A percentile compares a stretch with the other conserved stretches of the same genome.
Evolutionary conservation across 1,284 basidiomycete species (phyloP).

Genomic region (Rhodofomes roseus): DNA sequence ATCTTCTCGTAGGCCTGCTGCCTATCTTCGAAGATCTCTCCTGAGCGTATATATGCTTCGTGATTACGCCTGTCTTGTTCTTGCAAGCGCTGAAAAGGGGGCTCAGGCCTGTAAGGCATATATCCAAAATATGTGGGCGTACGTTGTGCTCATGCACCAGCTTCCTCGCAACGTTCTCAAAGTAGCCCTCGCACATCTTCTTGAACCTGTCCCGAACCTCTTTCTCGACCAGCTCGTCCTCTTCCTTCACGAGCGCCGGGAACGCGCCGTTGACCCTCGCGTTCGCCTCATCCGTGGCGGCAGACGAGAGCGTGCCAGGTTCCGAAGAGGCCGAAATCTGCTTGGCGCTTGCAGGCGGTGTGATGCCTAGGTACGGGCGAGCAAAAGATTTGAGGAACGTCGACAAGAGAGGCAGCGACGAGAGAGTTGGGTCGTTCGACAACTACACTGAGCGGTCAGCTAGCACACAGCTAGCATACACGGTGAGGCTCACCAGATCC

Average conservation of each 20-base stretch:
- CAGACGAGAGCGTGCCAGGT: slow-evolving; percentile 48
- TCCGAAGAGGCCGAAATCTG: slow-evolving; percentile 53
- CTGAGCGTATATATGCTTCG: slow-evolving; percentile 50
- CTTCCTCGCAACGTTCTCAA: slow-evolving; percentile 88
- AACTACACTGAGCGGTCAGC: slow-evolving; percentile 45
- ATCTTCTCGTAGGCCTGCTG: slow-evolving; percentile 99
- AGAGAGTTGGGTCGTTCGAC: slow-evolving; percentile 82
- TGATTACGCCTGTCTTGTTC: slow-evolving; percentile 70
- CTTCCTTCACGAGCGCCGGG: slow-evolving; percentile 44
- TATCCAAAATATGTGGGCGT: slow-evolving; percentile 22
- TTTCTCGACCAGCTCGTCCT: slow-evolving; percentile 75
- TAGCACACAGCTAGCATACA: background rate
- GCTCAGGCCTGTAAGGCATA: background rate
- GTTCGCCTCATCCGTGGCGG: slow-evolving; percentile 35
- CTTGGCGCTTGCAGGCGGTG: slow-evolving; percentile 47
- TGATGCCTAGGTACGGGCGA: slow-evolving; percentile 75
- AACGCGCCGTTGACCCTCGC: slow-evolving; percentile 33
- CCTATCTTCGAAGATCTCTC: slow-evolving; percentile 97
- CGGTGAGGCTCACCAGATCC: slow-evolving; percentile 64
- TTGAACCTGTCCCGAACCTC: slow-evolving; percentile 88
- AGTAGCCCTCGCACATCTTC: slow-evolving; percentile 92
- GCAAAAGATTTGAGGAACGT: slow-evolving; percentile 85
- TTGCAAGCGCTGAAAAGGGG: slow-evolving; percentile 71
- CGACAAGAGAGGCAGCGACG: slow-evolving; percentile 80
- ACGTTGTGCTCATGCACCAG: slow-evolving; percentile 90